Percentiles rank a stretch among this genome's conserved stretches.
Conservation (phyloP, 495 filamentous ascomycete species). For the Podospora pseudocomata region DNA sequence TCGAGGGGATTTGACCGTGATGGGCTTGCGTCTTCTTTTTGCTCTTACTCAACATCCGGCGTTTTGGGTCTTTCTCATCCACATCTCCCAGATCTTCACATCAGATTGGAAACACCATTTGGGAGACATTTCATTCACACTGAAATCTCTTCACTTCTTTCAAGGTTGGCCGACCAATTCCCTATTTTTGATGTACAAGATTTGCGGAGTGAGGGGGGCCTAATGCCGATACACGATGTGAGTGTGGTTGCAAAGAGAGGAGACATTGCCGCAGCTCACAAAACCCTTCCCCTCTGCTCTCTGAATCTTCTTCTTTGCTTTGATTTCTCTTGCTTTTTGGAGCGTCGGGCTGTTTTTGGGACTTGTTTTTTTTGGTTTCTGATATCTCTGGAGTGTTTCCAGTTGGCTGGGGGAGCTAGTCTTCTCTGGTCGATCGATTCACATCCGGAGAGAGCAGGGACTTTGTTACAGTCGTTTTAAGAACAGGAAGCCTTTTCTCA, state of each 20-base stretch:
- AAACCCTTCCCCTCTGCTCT: constrained; percentile 22
- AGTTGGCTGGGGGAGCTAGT: constrained; percentile 6
- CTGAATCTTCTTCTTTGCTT: constrained; percentile 22
- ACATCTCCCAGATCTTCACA: constrained; percentile 37
- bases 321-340: constrained; percentile 19
- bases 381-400: constrained; percentile 24
- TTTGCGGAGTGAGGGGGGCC: constrained; percentile 36
- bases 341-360: constrained; percentile 18
- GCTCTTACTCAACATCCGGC: constrained; percentile 25
- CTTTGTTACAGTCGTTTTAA: constrained; percentile 2
- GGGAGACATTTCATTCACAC: constrained; percentile 37
- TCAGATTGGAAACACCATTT: constrained; percentile 49
- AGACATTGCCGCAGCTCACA: constrained; percentile 18
- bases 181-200: constrained; percentile 37
- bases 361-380: constrained; percentile 26
- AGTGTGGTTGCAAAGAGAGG: constrained; percentile 17
- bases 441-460: constrained; percentile 17
- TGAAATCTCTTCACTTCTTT: constrained; percentile 45
- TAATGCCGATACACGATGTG: constrained; percentile 37
- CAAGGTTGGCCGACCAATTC: constrained; percentile 45
- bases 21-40: constrained; percentile 21
- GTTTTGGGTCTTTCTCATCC: constrained; percentile 39
- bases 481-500: constrained; percentile 12
- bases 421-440: constrained; percentile 23
- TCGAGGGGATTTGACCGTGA: constrained; percentile 10